phyloP scores from a whole-genome alignment of 176 grass and related monocot species.

The Juncus inflexus region DNA sequence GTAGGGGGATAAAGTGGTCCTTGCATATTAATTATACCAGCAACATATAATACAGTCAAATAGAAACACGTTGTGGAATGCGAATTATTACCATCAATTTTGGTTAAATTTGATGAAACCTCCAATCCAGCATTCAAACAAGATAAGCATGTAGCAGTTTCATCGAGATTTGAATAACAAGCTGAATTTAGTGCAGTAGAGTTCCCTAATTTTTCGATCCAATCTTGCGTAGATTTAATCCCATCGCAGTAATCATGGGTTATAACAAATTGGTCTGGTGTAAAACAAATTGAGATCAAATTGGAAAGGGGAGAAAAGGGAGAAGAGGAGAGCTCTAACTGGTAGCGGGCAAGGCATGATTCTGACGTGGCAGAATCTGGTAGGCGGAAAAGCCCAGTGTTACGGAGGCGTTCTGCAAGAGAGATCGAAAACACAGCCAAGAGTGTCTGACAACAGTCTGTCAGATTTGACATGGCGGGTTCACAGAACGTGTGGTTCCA shows the following conservation, averaged over 20 bases:
- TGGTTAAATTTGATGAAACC: too few species aligned
- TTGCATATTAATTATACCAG: conserved; percentile 33
- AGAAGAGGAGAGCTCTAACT: conserved; percentile 23
- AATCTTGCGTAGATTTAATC: conserved; percentile 21
- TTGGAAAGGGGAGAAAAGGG: conserved; percentile 35
- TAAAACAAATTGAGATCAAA: conserved; percentile 48
- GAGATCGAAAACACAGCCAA: conserved; percentile 48
- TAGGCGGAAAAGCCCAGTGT: conserved; percentile 56
- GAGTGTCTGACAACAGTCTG: conserved; percentile 44
- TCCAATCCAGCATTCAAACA: conserved; percentile 35
- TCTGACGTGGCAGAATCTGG: conserved; percentile 31
- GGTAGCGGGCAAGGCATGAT: conserved; percentile 45
- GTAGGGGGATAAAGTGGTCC: conserved; percentile 18
- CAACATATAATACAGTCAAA: conserved; percentile 48
- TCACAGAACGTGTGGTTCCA: conserved; percentile 48
- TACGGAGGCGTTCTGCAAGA: conserved; percentile 44
- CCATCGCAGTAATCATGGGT: conserved; percentile 53
- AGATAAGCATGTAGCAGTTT: conserved; percentile 12
- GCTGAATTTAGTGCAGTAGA: conserved; percentile 40
- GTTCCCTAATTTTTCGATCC: not conserved
- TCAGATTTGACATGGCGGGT: conserved; percentile 33
- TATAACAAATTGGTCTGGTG: conserved; percentile 35
- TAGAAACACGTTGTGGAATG: conserved; percentile 31
- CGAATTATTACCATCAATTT: too few species aligned
- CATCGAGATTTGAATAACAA: conserved; percentile 38